Evolutionary conservation across 192 early-diverging fungal genomes (phyloP).

Genomic region (Podila epicladia): DNA sequence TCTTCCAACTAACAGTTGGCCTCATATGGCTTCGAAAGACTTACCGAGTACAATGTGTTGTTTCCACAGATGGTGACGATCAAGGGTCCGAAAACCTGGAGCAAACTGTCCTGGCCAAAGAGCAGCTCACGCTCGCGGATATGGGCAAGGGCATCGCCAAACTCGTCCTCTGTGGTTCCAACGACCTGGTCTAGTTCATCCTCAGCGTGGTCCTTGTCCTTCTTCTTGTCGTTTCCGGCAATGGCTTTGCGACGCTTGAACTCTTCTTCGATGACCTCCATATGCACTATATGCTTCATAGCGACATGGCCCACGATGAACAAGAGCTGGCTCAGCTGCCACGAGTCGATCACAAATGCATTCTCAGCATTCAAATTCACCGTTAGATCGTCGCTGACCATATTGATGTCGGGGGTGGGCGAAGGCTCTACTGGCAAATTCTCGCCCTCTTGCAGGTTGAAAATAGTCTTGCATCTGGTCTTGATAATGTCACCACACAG

Average conservation of each 20-base stretch:
- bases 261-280: slow-evolving; percentile 93
- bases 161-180: slow-evolving; percentile 96
- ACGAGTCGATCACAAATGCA: slow-evolving; percentile 55
- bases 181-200: slow-evolving; percentile 95
- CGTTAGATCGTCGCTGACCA: slow-evolving; percentile 18
- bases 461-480: slow-evolving; percentile 69
- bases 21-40: background rate
- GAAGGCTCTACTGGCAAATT: slow-evolving; percentile 52
- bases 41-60: slow-evolving; percentile 83
- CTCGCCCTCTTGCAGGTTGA: slow-evolving; percentile 54
- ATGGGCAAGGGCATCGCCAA: slow-evolving; percentile 84
- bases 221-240: slow-evolving; percentile 50
- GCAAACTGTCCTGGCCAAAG: slow-evolving; percentile 78
- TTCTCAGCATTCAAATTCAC: slow-evolving; percentile 35
- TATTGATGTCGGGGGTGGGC: background rate
- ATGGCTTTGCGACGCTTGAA: slow-evolving; percentile 85
- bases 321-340: slow-evolving; percentile 86
- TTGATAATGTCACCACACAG: slow-evolving; percentile 84
- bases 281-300: slow-evolving; percentile 95
- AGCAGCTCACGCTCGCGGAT: slow-evolving; percentile 95
- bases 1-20: background rate
- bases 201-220: slow-evolving; percentile 54
- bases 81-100: slow-evolving; percentile 85
- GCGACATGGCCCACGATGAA: slow-evolving; percentile 97
- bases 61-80: slow-evolving; percentile 83